Evolutionary conservation across 2,329 filamentous ascomycete species (phyloP), one percentile per base, ranked within the genome.

Genomic region (Chrysoporthe cubensis): DNA sequence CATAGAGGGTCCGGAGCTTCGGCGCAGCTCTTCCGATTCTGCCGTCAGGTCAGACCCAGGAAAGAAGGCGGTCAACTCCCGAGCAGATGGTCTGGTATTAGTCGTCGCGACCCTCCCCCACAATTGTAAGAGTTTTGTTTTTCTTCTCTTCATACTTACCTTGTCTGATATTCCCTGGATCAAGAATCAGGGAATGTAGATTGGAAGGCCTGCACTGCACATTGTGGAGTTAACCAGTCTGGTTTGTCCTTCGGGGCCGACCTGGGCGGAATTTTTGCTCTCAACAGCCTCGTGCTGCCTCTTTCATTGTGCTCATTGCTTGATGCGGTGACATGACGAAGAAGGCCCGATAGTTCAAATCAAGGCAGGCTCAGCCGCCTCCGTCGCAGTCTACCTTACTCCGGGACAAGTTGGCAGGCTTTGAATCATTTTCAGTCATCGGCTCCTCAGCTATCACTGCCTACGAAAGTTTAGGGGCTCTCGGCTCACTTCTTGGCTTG

Each of bases 201-300:
- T 73, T 73, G 78, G 80, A 75, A 78, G 77, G 78, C 80, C 82
- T 84, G 81, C 82, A 84, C 83, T 82, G 82, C 82, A 85, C 82
- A 82, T 75, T 81, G 82, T 78, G 82, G 82, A 78, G 80, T 81
- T 77, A 73, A 78, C 77, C 78, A 76, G 74, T 73, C 78, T 83
- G 79, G 78, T 83, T 83, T 83, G 81, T 80, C 81, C 81, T 84
- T 83, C 78, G 78, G 80, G 80, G 79, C 82, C 82, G 80, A 84
- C 78, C 80, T 78, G 77, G 78, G 79, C 76, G 79, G 52, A 83
- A 83, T 82, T 83, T 82, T 83, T 82, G 81, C 78, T 83, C 73
- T 78, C 71, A 40, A 26, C 60, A 59, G 62, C 37, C 56, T 61
- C 65, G 65, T 72, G 46, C 57, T 62, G 62, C 52, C 64, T 48